Conservation (phyloP, 202 grass and related monocot genomes). For the Bolboschoenoplectus hybrid region DNA sequence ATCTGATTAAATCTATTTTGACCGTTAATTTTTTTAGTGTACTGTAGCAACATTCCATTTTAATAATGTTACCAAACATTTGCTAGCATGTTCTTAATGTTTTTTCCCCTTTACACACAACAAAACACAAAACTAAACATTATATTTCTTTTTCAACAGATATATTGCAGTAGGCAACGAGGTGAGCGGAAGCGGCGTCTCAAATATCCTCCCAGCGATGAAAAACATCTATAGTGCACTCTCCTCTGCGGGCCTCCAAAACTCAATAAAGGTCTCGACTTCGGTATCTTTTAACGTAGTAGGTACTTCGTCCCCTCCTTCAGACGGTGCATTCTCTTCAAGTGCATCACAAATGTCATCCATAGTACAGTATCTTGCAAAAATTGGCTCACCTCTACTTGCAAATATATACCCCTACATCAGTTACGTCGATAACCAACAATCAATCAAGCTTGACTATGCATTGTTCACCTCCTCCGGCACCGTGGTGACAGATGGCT, state of each 20-base stretch:
- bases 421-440: background rate
- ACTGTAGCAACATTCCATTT: too few relatives aligned
- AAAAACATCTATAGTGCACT: conserved; percentile 33
- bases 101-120: too few relatives aligned
- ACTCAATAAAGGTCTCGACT: conserved; percentile 59
- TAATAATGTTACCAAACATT: too few relatives aligned
- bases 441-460: conserved; percentile 20
- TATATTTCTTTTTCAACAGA: background rate
- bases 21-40: too few relatives aligned
- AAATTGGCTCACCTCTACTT: conserved; percentile 47
- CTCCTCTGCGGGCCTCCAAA: conserved; percentile 27
- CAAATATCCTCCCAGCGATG: conserved; percentile 51
- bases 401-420: conserved; percentile 58
- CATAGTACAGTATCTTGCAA: conserved; percentile 47
- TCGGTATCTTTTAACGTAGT: conserved; percentile 56
- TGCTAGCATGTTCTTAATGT: too few relatives aligned
- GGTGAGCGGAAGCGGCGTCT: conserved; percentile 30
- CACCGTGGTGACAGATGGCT: conserved; percentile 59
- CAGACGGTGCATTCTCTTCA: conserved; percentile 45
- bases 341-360: conserved; percentile 44
- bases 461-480: conserved; percentile 58
- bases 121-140: too few relatives aligned
- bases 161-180: conserved; percentile 74
- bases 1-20: too few relatives aligned
- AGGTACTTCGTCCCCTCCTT: conserved; percentile 56